Base-by-base conservation (phyloP, 768 basidiomycete genomes). In the Candolleomyces efflorescens region DNA sequence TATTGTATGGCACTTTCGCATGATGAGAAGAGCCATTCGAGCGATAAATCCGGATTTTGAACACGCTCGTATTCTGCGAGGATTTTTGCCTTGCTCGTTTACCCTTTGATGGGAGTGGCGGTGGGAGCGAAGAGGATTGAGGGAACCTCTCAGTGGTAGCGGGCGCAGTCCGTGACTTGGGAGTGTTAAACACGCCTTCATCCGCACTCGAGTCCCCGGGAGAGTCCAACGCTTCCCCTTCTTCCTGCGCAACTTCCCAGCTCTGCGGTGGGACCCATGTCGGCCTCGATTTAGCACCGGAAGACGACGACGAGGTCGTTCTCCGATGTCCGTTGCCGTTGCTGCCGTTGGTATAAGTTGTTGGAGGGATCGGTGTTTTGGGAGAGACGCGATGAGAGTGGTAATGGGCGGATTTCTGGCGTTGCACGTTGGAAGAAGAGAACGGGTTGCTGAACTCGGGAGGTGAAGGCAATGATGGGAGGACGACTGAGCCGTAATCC, bases 31-130 rank as follows among this genome's bases (percentile, higher is more conserved):
- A 81, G 47, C 82, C 82, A 64, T 90, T 86, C 48, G 82, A 80
- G 17, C 87, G 82, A 67, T 92, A 90, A 57, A 97, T 86, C 46
- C 93, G 84, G 58, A 96, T 83, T 59, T 75, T 79, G 63, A 84
- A 87, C 24, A 53, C 27, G 7, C 32, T 38, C 38, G 55, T 38
- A n/a, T 27, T 55, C 20, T 45, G 22, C 13, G 32, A 43, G 20
- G 56, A 58, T 24, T 54, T 53, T 41, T 49, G 55, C 18, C 41
- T 39, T 24, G 47, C 52, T 18, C 49, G 47, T 43, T 32, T 58
- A 37, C 41, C 54, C 18, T 32, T 32, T 5, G 32, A 5, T 11
- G 32, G 32, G 5, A 32, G 32, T 11, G 32, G 32, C 32, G 32
- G 32, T 11, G 32, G 32, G 32, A 32, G 6, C 32, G 32, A 32